Evolutionary conservation across 2,329 filamentous ascomycete genomes (phyloP), one percentile per base, ranked within the genome.

Genomic region (Microascus cirrosus): DNA sequence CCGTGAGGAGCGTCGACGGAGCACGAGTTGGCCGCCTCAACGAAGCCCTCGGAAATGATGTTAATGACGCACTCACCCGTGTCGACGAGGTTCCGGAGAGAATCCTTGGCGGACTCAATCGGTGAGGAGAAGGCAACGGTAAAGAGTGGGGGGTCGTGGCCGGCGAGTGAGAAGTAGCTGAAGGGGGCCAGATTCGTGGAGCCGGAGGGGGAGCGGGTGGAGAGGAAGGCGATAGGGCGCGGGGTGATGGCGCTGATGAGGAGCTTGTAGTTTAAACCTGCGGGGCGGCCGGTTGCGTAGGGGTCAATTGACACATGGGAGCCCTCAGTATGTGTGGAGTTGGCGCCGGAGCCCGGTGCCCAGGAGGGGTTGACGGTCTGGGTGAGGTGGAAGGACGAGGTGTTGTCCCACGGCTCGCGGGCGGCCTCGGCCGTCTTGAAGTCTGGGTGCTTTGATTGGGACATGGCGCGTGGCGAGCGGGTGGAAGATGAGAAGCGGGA

Each of bases 21-120:
- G 2, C 86, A 82, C n/a, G 84, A 78, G 71, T 96, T 96, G 54
- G 91, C 92, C 0, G 92, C 92, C 75, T 96, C 92, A 66, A 94
- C 67, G 67, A 86, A 95, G 67, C 85, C 81, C 73, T 96, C 91
- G 10, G 81, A 84, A 66, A 96, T 89, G 67, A 96, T 89, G 73
- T 94, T 96, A 74, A 96, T 85, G 59, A 85, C 83, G 71, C 89
- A 93, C 74, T 96, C 90, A 53, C 79, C 74, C 0, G 80, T 84
- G 42, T 87, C 87, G 10, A 79, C 66, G 59, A 96, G 73, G 68
- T 95, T 95, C 64, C 77, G 78, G 57, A 95, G 74, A 42, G 87
- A 85, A 70, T 96, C 92, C 71, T 96, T 96, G 22, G 86, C 83
- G 3, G 74, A 71, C 5, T 69, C 70, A 7, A 77, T 63, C 3